Conservation (phyloP, 768 basidiomycete species). For the Lentinula sp. region DNA sequence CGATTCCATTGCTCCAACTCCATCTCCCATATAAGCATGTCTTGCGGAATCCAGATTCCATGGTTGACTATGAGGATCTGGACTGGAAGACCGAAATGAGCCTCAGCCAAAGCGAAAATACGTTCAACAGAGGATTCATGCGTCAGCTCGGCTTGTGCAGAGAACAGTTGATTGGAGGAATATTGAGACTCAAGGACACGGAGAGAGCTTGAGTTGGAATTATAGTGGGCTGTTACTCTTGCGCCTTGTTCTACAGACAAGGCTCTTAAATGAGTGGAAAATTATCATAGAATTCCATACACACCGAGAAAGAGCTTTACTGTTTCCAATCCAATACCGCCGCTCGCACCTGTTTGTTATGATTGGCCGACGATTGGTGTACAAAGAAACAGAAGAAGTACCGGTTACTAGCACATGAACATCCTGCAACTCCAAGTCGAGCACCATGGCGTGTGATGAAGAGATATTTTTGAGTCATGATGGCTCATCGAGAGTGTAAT, state of each 20-base stretch:
- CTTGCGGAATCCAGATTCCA: conserved; percentile 39
- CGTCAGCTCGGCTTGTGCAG: conserved; percentile 52
- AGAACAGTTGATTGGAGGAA: conserved; percentile 20
- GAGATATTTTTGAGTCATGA: not conserved
- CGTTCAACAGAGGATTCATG: conserved; percentile 44
- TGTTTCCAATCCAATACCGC: conserved; percentile 68
- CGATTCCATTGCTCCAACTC: conserved; percentile 55
- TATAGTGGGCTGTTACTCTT: conserved; percentile 67
- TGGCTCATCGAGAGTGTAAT: conserved; percentile 22
- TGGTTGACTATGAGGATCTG: conserved; percentile 62
- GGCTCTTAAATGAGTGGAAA: not conserved
- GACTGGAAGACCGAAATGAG: conserved; percentile 37
- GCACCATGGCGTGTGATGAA: not conserved
- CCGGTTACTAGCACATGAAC: conserved; percentile 71
- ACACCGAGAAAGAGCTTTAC: conserved; percentile 49
- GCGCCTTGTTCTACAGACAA: conserved; percentile 54
- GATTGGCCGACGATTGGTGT: not conserved
- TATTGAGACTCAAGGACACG: conserved; percentile 32
- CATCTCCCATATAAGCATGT: conserved; percentile 51
- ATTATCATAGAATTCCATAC: conserved; percentile 5
- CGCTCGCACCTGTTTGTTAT: conserved; percentile 53
- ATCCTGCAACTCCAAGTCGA: conserved; percentile 48
- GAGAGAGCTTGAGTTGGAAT: conserved; percentile 40
- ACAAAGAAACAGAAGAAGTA: conserved; percentile 11
- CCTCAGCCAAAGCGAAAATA: conserved; percentile 38